A percentile compares a stretch with the other conserved stretches of the same genome.
These are phyloP conservation scores for Cladophialophora bantiana DNA, from an alignment of 2,329 filamentous ascomycete species.

Conservation along the genomic window DNA sequence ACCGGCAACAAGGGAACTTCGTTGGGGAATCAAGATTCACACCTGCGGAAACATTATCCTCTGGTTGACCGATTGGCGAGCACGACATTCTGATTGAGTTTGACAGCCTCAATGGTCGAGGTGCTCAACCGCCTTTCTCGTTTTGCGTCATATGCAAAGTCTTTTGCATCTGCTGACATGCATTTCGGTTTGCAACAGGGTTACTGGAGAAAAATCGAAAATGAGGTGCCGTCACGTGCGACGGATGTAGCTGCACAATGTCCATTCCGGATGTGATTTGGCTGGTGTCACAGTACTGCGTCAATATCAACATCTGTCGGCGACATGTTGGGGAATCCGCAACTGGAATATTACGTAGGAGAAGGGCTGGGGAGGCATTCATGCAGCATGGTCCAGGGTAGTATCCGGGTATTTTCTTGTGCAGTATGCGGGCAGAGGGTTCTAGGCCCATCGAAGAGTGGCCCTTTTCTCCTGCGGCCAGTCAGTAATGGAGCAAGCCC, in stretches of 20 bases:
- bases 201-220: background rate
- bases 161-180: conserved; percentile 13
- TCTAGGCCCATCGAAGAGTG: background rate
- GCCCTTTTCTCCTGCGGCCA: background rate
- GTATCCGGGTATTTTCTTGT: background rate
- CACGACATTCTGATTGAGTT: conserved; percentile 20
- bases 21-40: background rate
- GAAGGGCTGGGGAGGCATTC: background rate
- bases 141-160: conserved; percentile 9
- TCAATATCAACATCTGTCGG: background rate
- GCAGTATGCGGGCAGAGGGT: background rate
- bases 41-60: background rate
- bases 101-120: background rate
- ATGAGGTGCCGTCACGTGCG: background rate
- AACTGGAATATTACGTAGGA: conserved; percentile 3
- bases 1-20: background rate
- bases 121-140: background rate
- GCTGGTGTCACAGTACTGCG: background rate
- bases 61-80: background rate
- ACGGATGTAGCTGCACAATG: background rate
- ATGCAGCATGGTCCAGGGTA: background rate
- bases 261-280: conserved; percentile 3
- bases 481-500: background rate
- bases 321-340: background rate
- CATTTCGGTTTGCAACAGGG: background rate